Conservation (phyloP, 2,329 filamentous ascomycete species). For the Cephalotrichum gorgonifer region DNA sequence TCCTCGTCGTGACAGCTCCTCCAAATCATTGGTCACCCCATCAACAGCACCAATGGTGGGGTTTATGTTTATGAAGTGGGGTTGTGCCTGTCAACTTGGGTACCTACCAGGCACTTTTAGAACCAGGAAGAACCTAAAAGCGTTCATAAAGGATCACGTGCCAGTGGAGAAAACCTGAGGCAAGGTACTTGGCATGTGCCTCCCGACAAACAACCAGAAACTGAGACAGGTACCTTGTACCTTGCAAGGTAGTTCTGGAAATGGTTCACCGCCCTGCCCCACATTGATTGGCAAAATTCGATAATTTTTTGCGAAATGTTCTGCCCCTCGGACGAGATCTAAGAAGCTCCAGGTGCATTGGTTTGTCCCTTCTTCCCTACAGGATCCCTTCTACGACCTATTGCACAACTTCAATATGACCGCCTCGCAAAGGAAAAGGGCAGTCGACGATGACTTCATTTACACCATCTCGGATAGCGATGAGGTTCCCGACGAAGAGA, state of each 20-base stretch:
- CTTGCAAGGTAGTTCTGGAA: not conserved
- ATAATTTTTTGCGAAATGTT: not conserved
- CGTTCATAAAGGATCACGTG: not conserved
- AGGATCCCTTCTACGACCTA: not conserved
- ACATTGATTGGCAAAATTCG: not conserved
- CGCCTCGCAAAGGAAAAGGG: slow-evolving; percentile 37
- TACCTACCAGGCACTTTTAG: not conserved
- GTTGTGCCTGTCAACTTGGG: not conserved
- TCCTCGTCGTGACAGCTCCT: not conserved
- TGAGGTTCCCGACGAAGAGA: slow-evolving; percentile 39
- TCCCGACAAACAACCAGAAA: too few species aligned
- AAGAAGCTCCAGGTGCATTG: not conserved
- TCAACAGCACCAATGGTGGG: slow-evolving; percentile 6
- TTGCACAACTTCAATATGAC: slow-evolving; percentile 25
- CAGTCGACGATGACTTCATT: slow-evolving; percentile 45
- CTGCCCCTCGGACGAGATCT: slow-evolving; percentile 2
- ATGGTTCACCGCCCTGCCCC: not conserved
- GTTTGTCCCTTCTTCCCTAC: not conserved
- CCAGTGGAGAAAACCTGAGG: not conserved
- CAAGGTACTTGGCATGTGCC: too few species aligned
- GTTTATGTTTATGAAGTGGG: slow-evolving; percentile 3
- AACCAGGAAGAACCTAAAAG: not conserved
- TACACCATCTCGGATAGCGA: slow-evolving; percentile 51
- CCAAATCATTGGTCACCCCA: slow-evolving; percentile 2
- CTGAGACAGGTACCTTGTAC: not conserved